Evolutionary conservation across 208 protist genomes (phyloP).

Genomic region (Tritrichomonas musculus): DNA sequence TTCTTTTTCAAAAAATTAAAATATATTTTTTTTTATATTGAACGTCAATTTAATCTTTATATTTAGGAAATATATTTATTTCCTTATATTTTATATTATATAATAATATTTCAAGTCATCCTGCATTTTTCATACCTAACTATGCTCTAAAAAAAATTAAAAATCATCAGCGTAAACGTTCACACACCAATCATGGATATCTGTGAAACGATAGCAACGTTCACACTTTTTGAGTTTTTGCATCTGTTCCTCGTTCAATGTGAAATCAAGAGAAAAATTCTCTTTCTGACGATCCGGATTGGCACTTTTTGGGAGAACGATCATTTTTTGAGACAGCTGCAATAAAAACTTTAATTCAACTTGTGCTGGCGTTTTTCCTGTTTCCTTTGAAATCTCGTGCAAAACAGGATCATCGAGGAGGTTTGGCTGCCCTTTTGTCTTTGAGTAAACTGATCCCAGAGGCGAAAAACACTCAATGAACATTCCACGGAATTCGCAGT

Average conservation of each 20-base stretch:
- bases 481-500: conserved; percentile 37
- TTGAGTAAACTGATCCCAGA: neutral
- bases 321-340: neutral
- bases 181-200: neutral
- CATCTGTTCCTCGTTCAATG: neutral
- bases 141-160: too few relatives aligned
- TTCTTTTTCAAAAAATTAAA: too few relatives aligned
- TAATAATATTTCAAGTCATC: too few relatives aligned
- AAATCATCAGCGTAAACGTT: neutral
- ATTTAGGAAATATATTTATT: too few relatives aligned
- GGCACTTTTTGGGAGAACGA: neutral
- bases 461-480: conserved; percentile 42
- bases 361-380: neutral
- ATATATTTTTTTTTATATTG: too few relatives aligned
- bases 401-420: neutral
- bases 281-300: neutral
- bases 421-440: neutral
- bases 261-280: neutral
- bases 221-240: neutral
- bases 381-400: neutral
- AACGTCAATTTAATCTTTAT: too few relatives aligned
- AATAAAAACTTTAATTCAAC: neutral
- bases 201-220: neutral
- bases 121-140: too few relatives aligned
- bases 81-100: too few relatives aligned